These are phyloP conservation scores for Dryadomyces sulphureus DNA, from an alignment of 2,329 filamentous ascomycete species.

Conservation along the genomic window DNA sequence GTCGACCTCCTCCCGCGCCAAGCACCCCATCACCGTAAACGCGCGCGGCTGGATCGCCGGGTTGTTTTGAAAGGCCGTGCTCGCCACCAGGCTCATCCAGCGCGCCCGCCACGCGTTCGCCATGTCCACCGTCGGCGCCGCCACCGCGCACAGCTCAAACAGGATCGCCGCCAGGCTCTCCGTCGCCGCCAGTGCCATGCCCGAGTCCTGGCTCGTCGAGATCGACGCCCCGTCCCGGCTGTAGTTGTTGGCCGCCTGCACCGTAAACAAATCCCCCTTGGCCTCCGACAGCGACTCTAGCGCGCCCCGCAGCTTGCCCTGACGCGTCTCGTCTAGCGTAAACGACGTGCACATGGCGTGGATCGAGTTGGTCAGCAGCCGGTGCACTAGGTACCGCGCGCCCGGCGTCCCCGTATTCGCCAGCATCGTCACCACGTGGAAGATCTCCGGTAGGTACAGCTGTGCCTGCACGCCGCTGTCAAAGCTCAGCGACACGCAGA, in stretches of 20 bases:
- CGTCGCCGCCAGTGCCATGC: constrained; percentile 36
- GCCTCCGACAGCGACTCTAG: constrained; percentile 46
- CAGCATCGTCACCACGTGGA: constrained; percentile 57
- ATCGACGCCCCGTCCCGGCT: constrained; percentile 34
- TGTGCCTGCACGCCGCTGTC: constrained; percentile 53
- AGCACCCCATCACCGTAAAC: constrained; percentile 56
- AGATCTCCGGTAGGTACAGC: constrained; percentile 52
- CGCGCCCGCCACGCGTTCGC: constrained; percentile 56
- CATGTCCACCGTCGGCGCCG: constrained; percentile 48
- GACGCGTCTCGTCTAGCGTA: constrained; percentile 41
- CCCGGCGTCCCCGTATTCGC: constrained; percentile 47
- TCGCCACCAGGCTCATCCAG: constrained; percentile 61
- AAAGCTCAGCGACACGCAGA: constrained; percentile 52
- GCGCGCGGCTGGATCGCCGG: constrained; percentile 55
- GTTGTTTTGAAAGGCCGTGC: constrained; percentile 59
- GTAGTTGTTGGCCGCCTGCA: neutral
- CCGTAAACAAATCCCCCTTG: constrained; percentile 40
- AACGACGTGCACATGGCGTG: constrained; percentile 56
- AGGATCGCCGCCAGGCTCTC: constrained; percentile 47
- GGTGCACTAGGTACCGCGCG: constrained; percentile 44
- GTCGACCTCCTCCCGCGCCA: constrained; percentile 57
- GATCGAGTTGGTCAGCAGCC: constrained; percentile 50
- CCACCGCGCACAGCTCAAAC: constrained; percentile 48
- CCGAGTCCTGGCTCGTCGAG: constrained; percentile 37
- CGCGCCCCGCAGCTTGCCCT: constrained; percentile 38